Conservation (phyloP, 2,329 filamentous ascomycete species). For the Penicillium rolfsii region DNA sequence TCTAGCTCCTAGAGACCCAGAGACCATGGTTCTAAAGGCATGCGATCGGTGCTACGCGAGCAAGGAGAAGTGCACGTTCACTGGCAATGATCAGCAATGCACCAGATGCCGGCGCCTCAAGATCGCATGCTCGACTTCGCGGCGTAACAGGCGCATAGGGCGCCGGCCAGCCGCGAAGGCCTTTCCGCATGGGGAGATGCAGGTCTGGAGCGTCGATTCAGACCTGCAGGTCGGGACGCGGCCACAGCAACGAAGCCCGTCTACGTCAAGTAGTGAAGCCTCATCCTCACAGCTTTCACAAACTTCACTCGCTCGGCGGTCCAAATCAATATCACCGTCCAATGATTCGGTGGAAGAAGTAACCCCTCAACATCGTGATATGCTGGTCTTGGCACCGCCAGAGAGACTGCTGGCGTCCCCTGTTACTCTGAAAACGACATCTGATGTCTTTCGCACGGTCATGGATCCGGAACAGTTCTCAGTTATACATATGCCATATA, state of each 20-base stretch:
- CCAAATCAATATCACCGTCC: conserved; percentile 12
- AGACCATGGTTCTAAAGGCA: conserved; percentile 25
- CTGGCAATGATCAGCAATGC: conserved; percentile 22
- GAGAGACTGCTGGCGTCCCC: conserved; percentile 24
- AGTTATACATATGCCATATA: conserved; percentile 28
- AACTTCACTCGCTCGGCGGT: conserved; percentile 11
- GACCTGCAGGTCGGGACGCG: conserved; percentile 3
- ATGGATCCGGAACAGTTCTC: conserved; percentile 26
- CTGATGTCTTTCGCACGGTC: conserved; percentile 27
- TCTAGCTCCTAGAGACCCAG: conserved; percentile 12
- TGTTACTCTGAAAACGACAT: conserved; percentile 19
- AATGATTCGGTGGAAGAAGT: conserved; percentile 7
- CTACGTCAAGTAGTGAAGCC: conserved; percentile 10
- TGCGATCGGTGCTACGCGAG: conserved; percentile 25
- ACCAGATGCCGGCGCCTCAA: conserved; percentile 27
- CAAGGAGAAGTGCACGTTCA: conserved; percentile 27
- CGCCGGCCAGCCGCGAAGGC: conserved; percentile 20
- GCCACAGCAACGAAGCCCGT: conserved; percentile 5
- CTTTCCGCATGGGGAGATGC: conserved; percentile 22
- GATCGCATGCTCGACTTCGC: conserved; percentile 22
- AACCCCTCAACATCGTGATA: conserved; percentile 9
- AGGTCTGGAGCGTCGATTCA: conserved; percentile 21
- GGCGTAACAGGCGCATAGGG: conserved; percentile 24
- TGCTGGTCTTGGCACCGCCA: conserved; percentile 16
- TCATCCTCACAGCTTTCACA: conserved; percentile 9